These are phyloP conservation scores for Vanrija pseudolonga DNA, from an alignment of 1,284 basidiomycete species.

Conservation along the genomic window DNA sequence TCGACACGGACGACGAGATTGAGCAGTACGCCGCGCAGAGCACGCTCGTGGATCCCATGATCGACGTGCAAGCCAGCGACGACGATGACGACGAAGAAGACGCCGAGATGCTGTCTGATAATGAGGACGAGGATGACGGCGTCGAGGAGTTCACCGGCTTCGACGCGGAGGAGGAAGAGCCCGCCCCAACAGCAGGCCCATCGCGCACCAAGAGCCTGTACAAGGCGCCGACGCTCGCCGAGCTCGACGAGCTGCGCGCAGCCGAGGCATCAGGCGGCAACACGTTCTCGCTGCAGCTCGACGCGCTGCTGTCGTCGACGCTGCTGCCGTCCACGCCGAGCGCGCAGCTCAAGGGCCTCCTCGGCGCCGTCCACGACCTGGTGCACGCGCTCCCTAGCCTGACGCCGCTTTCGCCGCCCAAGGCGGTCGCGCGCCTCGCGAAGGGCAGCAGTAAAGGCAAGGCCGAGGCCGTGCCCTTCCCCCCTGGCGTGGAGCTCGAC, in stretches of 20 bases:
- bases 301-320: slow-evolving; percentile 72
- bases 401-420: slow-evolving; percentile 58
- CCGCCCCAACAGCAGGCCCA: slow-evolving; percentile 27
- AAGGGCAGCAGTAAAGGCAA: slow-evolving; percentile 45
- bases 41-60: slow-evolving; percentile 22
- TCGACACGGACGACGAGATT: slow-evolving; percentile 22
- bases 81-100: slow-evolving; percentile 21
- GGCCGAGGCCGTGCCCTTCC: slow-evolving; percentile 52
- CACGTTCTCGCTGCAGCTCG: slow-evolving; percentile 56
- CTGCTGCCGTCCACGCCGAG: slow-evolving; percentile 56
- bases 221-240: slow-evolving; percentile 56
- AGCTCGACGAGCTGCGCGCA: slow-evolving; percentile 57
- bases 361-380: slow-evolving; percentile 73
- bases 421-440: slow-evolving; percentile 62
- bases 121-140: slow-evolving; percentile 37
- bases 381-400: slow-evolving; percentile 56
- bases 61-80: slow-evolving; percentile 16
- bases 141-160: slow-evolving; percentile 26
- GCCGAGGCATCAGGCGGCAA: slow-evolving; percentile 34
- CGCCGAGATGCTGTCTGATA: slow-evolving; percentile 12
- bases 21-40: slow-evolving; percentile 9
- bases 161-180: slow-evolving; percentile 35
- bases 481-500: slow-evolving; percentile 50
- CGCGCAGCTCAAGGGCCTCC: slow-evolving; percentile 60
- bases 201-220: slow-evolving; percentile 43